Evolutionary conservation across 2,329 filamentous ascomycete genomes (phyloP).

Genomic region (Aureobasidium sp.): DNA sequence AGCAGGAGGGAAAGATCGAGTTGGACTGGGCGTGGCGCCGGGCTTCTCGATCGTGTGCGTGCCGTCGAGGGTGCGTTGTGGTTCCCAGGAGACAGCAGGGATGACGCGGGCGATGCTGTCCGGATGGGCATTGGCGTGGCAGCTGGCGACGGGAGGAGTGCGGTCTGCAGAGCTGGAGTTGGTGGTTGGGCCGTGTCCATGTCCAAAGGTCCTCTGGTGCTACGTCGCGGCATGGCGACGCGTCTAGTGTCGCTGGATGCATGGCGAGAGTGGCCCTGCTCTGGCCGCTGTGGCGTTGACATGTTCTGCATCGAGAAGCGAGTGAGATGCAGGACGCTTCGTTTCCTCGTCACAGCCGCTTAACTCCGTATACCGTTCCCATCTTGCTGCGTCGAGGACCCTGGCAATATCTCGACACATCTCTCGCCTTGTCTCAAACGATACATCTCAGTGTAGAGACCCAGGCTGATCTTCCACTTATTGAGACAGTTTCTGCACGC

Average conservation of each 20-base stretch:
- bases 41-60: slow-evolving; percentile 20
- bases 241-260: background rate
- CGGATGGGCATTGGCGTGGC: slow-evolving; percentile 9
- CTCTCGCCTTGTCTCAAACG: no score
- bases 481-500: no score
- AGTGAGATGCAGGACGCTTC: no score
- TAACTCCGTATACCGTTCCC: no score
- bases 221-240: slow-evolving; percentile 56
- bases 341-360: no score
- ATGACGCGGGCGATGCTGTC: slow-evolving; percentile 9
- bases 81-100: slow-evolving; percentile 21
- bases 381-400: no score
- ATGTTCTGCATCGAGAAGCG: background rate
- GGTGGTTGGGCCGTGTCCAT: slow-evolving; percentile 54
- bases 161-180: slow-evolving; percentile 20
- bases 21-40: slow-evolving; percentile 21
- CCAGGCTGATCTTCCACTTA: no score
- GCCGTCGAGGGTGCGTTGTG: background rate
- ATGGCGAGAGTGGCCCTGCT: slow-evolving; percentile 3
- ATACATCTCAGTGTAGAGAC: no score
- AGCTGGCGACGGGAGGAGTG: slow-evolving; percentile 22
- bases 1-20: slow-evolving; percentile 79
- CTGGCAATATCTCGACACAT: no score
- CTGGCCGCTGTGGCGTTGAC: background rate
- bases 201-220: slow-evolving; percentile 74